A percentile compares a stretch with the other conserved stretches of the same genome.
Evolutionary conservation across 2,329 filamentous ascomycete genomes (phyloP).

Genomic region (Ceratocystis lukuohia): DNA sequence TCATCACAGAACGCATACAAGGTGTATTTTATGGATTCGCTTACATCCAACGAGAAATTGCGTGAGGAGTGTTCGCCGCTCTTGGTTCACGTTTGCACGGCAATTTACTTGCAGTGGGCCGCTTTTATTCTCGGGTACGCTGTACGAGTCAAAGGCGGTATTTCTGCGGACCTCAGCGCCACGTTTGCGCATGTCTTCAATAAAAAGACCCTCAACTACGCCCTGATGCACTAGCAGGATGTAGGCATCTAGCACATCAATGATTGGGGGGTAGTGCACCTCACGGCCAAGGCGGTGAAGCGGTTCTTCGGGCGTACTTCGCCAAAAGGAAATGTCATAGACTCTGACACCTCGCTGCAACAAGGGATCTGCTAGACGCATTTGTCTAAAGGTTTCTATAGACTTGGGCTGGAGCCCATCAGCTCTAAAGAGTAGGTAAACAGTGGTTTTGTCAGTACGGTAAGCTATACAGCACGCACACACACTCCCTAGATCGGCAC

Average conservation of each 20-base stretch:
- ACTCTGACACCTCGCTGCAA: conserved; percentile 54
- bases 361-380: conserved; percentile 56
- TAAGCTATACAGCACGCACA: neutral
- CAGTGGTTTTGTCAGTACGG: neutral
- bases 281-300: conserved; percentile 51
- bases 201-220: conserved; percentile 58
- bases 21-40: conserved; percentile 19
- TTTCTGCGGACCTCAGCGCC: conserved; percentile 51
- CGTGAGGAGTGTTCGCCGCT: conserved; percentile 38
- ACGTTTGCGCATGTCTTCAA: conserved; percentile 53
- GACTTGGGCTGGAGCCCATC: conserved; percentile 67
- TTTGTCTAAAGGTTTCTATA: conserved; percentile 62
- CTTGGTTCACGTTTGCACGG: conserved; percentile 38
- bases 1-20: neutral
- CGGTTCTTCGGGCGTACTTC: conserved; percentile 36
- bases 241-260: conserved; percentile 44
- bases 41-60: conserved; percentile 56
- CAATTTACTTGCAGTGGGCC: conserved; percentile 39
- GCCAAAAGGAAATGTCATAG: conserved; percentile 65
- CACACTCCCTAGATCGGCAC: neutral
- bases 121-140: conserved; percentile 32
- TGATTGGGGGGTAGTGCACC: conserved; percentile 52
- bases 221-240: conserved; percentile 55
- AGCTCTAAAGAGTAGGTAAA: conserved; percentile 32
- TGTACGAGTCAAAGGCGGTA: conserved; percentile 48